Evolutionary conservation across 768 basidiomycete genomes (phyloP).

Genomic region (Obba rivulosa): DNA sequence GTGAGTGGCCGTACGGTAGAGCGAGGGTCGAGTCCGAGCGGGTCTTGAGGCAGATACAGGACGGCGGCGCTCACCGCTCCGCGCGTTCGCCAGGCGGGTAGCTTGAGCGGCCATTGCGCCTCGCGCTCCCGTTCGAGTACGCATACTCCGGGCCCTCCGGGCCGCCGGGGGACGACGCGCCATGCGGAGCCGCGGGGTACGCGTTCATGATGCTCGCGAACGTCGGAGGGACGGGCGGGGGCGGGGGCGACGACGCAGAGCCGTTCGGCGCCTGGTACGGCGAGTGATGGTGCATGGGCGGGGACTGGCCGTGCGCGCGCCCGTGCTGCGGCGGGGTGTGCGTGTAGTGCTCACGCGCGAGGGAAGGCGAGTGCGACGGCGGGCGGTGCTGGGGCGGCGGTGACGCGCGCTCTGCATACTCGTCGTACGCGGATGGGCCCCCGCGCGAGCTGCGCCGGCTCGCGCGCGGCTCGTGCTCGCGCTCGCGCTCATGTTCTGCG

Average conservation of each 20-base stretch:
- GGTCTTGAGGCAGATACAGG: neutral
- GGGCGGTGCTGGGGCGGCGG: conserved; percentile 13
- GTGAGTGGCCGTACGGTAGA: no score
- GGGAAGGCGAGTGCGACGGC: conserved; percentile 21
- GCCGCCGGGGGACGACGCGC: conserved; percentile 21
- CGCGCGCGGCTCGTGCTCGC: conserved; percentile 6
- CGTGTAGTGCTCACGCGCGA: conserved; percentile 21
- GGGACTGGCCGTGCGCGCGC: conserved; percentile 16
- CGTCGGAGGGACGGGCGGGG: conserved; percentile 41
- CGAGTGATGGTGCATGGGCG: conserved; percentile 23
- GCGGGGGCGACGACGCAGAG: conserved; percentile 3
- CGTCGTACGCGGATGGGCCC: conserved; percentile 14
- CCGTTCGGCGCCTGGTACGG: conserved; percentile 15
- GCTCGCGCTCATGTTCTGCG: conserved; percentile 1
- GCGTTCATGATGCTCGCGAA: conserved; percentile 71
- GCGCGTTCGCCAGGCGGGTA: conserved; percentile 3
- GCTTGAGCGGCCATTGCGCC: conserved; percentile 12
- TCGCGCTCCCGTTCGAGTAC: conserved; percentile 13
- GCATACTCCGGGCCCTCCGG: conserved; percentile 26
- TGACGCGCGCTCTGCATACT: conserved; percentile 10
- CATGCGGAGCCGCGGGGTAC: conserved; percentile 38
- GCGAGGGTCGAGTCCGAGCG: no score
- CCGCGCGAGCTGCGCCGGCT: conserved; percentile 14
- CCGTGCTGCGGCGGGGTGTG: conserved; percentile 10
- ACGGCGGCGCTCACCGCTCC: neutral